Evolutionary conservation across 768 basidiomycete genomes (phyloP), one percentile per base, ranked within the genome.

Genomic region (Albatrellus ellisii): DNA sequence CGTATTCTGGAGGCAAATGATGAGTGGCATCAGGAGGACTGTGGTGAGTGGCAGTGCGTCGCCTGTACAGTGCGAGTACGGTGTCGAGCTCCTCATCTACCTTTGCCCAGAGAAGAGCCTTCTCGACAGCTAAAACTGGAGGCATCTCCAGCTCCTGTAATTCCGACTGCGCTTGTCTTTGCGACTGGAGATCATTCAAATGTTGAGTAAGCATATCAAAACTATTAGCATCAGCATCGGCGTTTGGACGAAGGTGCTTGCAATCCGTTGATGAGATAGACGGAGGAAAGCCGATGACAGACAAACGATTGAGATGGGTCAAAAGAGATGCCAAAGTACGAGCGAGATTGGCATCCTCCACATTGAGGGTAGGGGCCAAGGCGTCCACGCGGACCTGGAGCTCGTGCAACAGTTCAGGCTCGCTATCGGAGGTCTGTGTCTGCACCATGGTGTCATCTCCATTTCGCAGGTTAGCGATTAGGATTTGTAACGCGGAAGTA

Each of bases 281-380:
- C 1, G 48, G 41, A 2, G 41, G 44, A 45, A 48, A 15, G 45
- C 46, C 17, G 25, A 57, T 44, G 46, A 28, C 36, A 42, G 79
- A 73, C 0, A 89, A 63, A 5, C 76, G 72, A 39, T 77, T 67
- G 41, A 90, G 71, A 53, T 86, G 72, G 5, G 71, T 57, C 14
- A 90, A 64, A 24, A 91, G 70, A 0, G 79, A 70, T 17, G 79
- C 72, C 41, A 92, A 72, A 2, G 80, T 66, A 20, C 65, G 72
- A 6, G 79, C 79, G 25, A 90, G 73, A 15, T 65, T 60, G 0
- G 75, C 77, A 45, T 87, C 83, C 7, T 52, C 61, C 8, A 62
- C 51, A 3, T 64, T 56, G 29, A 77, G 55, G 0, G 68, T 62
- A 24, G 63, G 55, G 1, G 67, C 62, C 5, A 77, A 56, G 7